Evolutionary conservation across 257 asterid genomes (phyloP).

Genomic region (Orobanche coerulescens): DNA sequence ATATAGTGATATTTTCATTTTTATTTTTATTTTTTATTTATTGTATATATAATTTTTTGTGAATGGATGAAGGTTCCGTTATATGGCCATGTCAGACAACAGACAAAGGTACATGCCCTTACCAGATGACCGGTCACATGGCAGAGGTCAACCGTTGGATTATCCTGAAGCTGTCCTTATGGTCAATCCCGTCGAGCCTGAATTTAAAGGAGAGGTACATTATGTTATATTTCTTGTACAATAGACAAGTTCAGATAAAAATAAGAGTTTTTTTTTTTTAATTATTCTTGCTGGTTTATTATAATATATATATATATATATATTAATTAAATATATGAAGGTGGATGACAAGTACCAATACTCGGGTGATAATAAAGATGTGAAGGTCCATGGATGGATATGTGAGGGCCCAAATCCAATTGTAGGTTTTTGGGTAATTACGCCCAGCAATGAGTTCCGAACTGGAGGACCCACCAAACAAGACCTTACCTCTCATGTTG

Average conservation of each 20-base stretch:
- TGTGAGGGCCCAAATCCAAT: constrained; percentile 44
- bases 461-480: constrained; percentile 75
- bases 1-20: too few relatives aligned
- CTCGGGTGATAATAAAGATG: constrained; percentile 54
- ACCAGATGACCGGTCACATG: constrained; percentile 66
- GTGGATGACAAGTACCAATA: constrained; percentile 81
- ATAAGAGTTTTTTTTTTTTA: too few relatives aligned
- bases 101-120: constrained; percentile 65
- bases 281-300: too few relatives aligned
- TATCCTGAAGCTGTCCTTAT: constrained; percentile 76
- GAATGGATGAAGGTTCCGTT: constrained; percentile 43
- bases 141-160: constrained; percentile 52
- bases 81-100: constrained; percentile 71
- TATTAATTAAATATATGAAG: constrained; percentile 22
- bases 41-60: background rate
- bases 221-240: background rate
- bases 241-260: too few relatives aligned
- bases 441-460: constrained; percentile 55
- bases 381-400: constrained; percentile 71
- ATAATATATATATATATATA: too few relatives aligned
- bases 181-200: constrained; percentile 59
- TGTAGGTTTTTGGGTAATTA: constrained; percentile 68
- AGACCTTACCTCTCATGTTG: constrained; percentile 76
- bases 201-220: constrained; percentile 64
- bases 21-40: too few relatives aligned